Base-by-base conservation (phyloP, 352 stramenopile species). In the Phytopythium ostracodes region DNA sequence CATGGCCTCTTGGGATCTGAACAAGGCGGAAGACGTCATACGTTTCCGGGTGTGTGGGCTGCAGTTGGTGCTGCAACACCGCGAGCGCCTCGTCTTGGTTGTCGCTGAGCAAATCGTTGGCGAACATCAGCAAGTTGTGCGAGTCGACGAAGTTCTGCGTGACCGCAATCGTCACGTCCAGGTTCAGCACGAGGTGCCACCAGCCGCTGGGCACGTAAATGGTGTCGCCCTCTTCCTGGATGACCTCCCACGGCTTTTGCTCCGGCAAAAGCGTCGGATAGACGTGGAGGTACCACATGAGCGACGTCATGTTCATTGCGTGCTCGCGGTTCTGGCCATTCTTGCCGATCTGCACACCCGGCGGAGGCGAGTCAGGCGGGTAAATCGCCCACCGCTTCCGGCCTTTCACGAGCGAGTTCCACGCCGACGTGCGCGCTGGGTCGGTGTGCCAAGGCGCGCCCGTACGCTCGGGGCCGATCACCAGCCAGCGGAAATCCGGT, bases 131-230 rank as follows among this genome's bases (percentile, higher is more conserved):
- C 9, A 86, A 57, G 64, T 96, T 96, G 65, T 92, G 78, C n/a
- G 84, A 84, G 64, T 96, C 83, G 47, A 96, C 83, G 63, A 97
- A 97, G 66, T 99, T 99, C 62, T 99, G 94, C 2, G 96, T 99
- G 49, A 99, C 86, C 8, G 96, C 96, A 35, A 99, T 89, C 20
- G 93, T 98, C 33, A 83, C 67, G 31, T 96, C 90, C 15, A 99
- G 79, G 70, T 99, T 99, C 51, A 99, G 75, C 22, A 99, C 96
- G 53, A 94, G 81, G 66, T 99, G 97, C 96, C 96, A 99, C 96
- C 96, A 99, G 20, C 96, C 96, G 64, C 94, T 97, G 8, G 97
- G 96, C 25, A 99, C 96, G 79, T 98, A 99, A 50, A 99, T 89
- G 7, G 97, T 93, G 65, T 99, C 97, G 14, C 97, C 96, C 15